Evolutionary conservation across 192 early-diverging fungal species (phyloP).

Genomic region (Allomyces macrogynus): DNA sequence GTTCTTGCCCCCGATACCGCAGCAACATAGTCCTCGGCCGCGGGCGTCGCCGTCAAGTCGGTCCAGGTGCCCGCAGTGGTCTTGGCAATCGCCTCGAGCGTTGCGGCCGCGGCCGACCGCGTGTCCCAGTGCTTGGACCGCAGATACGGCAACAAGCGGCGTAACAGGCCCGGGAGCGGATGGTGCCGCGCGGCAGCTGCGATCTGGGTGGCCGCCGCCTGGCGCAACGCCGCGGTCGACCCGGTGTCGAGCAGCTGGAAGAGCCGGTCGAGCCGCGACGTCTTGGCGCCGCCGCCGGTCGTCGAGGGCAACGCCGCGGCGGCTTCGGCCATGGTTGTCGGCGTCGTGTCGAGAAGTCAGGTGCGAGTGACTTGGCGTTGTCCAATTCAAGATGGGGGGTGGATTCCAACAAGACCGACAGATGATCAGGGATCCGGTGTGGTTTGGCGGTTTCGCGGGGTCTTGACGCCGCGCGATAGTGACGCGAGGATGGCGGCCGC

Average conservation of each 20-base stretch:
- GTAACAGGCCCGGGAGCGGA: conserved; percentile 70
- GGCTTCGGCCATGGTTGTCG: too few relatives aligned
- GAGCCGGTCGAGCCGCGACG: conserved; percentile 71
- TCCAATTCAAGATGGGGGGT: too few relatives aligned
- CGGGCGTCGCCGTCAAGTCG: background rate
- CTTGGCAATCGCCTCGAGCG: conserved; percentile 72
- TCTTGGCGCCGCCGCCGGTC: conserved; percentile 1
- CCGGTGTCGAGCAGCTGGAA: conserved; percentile 86
- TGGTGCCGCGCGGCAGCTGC: conserved; percentile 91
- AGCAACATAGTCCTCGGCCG: conserved; percentile 31
- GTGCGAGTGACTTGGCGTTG: too few relatives aligned
- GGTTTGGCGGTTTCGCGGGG: too few relatives aligned
- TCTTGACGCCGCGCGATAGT: too few relatives aligned
- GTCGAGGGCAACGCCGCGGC: background rate
- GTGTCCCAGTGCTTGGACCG: conserved; percentile 86
- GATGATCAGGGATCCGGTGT: too few relatives aligned
- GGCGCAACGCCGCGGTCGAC: conserved; percentile 62
- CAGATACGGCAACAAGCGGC: conserved; percentile 36
- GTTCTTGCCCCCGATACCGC: conserved; percentile 39
- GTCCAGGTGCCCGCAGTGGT: conserved; percentile 5
- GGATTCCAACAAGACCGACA: too few relatives aligned
- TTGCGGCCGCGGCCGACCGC: conserved; percentile 77
- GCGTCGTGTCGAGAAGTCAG: too few relatives aligned
- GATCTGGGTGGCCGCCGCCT: conserved; percentile 84
- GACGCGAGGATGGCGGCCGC: too few relatives aligned